Conservation (phyloP, 2,329 filamentous ascomycete genomes). For the Venturia oleaginea region DNA sequence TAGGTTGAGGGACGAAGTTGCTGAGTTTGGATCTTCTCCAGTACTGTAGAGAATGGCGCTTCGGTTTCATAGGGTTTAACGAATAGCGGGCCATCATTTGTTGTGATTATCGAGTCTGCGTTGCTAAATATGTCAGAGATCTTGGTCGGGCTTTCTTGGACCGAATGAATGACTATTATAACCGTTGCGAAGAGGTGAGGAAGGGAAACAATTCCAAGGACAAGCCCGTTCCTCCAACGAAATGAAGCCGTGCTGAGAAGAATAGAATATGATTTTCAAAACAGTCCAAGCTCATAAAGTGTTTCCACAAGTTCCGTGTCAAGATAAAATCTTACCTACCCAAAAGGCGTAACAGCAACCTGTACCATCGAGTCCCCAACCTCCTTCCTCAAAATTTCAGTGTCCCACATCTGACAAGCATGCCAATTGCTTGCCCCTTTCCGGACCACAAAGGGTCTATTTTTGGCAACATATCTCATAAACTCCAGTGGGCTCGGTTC, state of each 20-base stretch:
- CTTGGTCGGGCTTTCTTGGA: conserved; percentile 20
- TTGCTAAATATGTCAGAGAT: conserved; percentile 33
- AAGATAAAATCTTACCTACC: conserved; percentile 36
- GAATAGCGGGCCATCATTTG: conserved; percentile 47
- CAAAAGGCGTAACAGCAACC: conserved; percentile 67
- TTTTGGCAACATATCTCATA: conserved; percentile 65
- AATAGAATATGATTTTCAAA: too few species aligned
- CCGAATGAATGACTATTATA: too few species aligned
- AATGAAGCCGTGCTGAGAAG: too few species aligned
- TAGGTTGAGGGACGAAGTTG: conserved; percentile 26
- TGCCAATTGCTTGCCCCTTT: conserved; percentile 54
- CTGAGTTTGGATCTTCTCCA: conserved; percentile 52
- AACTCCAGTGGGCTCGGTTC: conserved; percentile 70
- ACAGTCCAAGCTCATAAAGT: background rate
- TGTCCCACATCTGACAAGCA: conserved; percentile 55
- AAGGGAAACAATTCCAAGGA: too few species aligned
- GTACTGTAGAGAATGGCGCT: conserved; percentile 53
- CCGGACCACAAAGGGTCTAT: conserved; percentile 65
- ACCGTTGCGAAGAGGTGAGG: too few species aligned
- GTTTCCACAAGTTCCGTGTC: background rate
- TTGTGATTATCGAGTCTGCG: conserved; percentile 53
- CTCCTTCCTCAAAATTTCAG: conserved; percentile 45
- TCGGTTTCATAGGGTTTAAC: conserved; percentile 64
- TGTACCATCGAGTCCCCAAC: conserved; percentile 55
- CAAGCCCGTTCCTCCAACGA: too few species aligned